Conservation (phyloP, 768 basidiomycete species). For the Lactarius trivialis region DNA sequence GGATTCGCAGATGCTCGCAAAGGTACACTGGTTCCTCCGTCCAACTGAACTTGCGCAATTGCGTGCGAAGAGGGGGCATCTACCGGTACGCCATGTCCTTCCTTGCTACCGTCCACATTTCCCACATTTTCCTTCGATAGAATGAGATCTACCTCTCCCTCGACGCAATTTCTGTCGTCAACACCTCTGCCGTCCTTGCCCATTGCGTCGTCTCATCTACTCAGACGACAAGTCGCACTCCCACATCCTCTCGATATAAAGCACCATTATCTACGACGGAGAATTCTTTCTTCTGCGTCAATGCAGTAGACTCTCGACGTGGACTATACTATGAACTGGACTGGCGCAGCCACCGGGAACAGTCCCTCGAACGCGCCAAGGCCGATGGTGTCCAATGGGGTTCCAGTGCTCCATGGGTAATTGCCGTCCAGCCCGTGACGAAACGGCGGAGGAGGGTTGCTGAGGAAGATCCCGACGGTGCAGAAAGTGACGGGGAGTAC, state of each 20-base stretch:
- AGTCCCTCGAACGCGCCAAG: constrained; percentile 6
- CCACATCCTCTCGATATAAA: constrained; percentile 16
- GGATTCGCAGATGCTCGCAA: constrained; percentile 42
- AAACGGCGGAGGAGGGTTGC: constrained; percentile 15
- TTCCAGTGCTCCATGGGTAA: constrained; percentile 22
- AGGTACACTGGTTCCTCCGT: constrained; percentile 71
- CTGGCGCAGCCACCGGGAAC: constrained; percentile 7
- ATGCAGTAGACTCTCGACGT: constrained; percentile 17
- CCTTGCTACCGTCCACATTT: not conserved
- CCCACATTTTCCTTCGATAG: constrained; percentile 33
- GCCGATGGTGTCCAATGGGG: not conserved
- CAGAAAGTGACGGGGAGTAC: constrained; percentile 19
- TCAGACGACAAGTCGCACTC: not conserved
- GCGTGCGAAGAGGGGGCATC: constrained; percentile 53
- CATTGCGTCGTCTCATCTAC: constrained; percentile 26
- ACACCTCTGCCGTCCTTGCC: constrained; percentile 15
- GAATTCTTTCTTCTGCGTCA: constrained; percentile 3
- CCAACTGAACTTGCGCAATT: constrained; percentile 56
- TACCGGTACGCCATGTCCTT: constrained; percentile 39
- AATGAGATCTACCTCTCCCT: constrained; percentile 66
- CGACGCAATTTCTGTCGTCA: constrained; percentile 19
- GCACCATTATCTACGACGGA: not conserved
- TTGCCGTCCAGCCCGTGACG: constrained; percentile 6
- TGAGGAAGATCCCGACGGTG: constrained; percentile 11
- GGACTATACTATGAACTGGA: constrained; percentile 14